Conservation (phyloP, 2,329 filamentous ascomycete species). For the Trichophyton mentagrophytes region DNA sequence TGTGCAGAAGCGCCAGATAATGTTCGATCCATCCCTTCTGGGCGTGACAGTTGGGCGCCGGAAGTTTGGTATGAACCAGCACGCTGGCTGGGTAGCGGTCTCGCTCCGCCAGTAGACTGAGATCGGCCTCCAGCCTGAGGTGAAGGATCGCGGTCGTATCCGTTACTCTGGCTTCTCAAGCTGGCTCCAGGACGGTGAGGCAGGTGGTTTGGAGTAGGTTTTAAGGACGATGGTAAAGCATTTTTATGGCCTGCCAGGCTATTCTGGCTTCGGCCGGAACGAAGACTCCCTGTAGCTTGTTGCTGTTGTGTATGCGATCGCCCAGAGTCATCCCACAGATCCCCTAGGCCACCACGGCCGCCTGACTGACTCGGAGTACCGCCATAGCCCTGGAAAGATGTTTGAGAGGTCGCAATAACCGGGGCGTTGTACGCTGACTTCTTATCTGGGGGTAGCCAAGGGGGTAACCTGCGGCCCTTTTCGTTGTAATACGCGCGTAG, state of each 20-base stretch:
- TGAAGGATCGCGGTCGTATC: background rate
- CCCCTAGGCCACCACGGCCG: conserved; percentile 39
- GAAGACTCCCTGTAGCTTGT: conserved; percentile 29
- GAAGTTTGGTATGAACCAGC: conserved; percentile 59
- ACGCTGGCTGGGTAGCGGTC: conserved; percentile 59
- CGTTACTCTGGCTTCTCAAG: background rate
- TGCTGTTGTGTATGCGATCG: conserved; percentile 15
- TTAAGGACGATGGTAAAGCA: conserved; percentile 3
- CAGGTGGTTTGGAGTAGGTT: conserved; percentile 12
- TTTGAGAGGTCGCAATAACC: conserved; percentile 38
- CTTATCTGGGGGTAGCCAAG: conserved; percentile 85
- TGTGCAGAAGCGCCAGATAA: conserved; percentile 51
- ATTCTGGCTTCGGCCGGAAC: conserved; percentile 21
- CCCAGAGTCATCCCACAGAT: conserved; percentile 44
- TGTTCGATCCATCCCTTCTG: conserved; percentile 31
- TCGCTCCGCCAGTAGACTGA: conserved; percentile 26
- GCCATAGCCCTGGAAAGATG: conserved; percentile 36
- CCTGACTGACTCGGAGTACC: conserved; percentile 19
- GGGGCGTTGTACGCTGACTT: conserved; percentile 49
- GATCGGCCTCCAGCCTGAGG: background rate
- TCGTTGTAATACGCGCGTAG: conserved; percentile 87
- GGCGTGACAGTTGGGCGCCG: conserved; percentile 23
- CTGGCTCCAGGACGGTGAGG: conserved; percentile 8
- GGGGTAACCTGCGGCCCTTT: conserved; percentile 66
- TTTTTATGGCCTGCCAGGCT: background rate